phyloP scores from a whole-genome alignment of 208 protist species.

The Wallacemonas sp. region DNA sequence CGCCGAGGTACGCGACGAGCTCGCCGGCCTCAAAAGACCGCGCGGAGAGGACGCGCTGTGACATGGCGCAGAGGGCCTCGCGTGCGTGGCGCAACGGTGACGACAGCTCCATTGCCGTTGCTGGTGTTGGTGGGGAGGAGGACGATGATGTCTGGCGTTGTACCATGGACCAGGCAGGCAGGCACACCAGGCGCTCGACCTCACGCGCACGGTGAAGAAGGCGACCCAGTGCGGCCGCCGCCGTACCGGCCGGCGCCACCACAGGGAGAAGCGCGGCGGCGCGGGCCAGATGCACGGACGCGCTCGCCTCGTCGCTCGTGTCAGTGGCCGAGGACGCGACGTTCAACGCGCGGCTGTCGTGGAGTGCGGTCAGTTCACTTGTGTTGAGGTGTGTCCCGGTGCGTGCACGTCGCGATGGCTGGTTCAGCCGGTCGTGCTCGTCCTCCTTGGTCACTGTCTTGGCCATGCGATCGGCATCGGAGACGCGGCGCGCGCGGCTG shows the following conservation, averaged over 20 bases:
- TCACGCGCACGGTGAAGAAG: slow-evolving; percentile 27
- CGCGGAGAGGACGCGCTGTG: slow-evolving; percentile 64
- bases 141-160: background rate
- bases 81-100: slow-evolving; percentile 17
- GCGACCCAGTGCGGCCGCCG: background rate
- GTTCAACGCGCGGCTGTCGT: too few species aligned
- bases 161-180: slow-evolving; percentile 19
- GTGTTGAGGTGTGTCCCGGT: too few species aligned
- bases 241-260: background rate
- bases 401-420: background rate
- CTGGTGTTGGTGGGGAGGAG: background rate
- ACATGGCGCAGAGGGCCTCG: slow-evolving; percentile 46
- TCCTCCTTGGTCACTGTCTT: background rate
- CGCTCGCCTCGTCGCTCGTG: too few species aligned
- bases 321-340: too few species aligned
- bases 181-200: slow-evolving; percentile 32
- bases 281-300: too few species aligned
- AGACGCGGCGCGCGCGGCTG: background rate
- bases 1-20: slow-evolving; percentile 72
- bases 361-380: too few species aligned
- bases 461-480: background rate
- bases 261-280: background rate
- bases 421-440: background rate
- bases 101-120: background rate
- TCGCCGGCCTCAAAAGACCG: slow-evolving; percentile 75